phyloP scores from a whole-genome alignment of 2,329 filamentous ascomycete genomes.

The Sodiomyces alkalinus region DNA sequence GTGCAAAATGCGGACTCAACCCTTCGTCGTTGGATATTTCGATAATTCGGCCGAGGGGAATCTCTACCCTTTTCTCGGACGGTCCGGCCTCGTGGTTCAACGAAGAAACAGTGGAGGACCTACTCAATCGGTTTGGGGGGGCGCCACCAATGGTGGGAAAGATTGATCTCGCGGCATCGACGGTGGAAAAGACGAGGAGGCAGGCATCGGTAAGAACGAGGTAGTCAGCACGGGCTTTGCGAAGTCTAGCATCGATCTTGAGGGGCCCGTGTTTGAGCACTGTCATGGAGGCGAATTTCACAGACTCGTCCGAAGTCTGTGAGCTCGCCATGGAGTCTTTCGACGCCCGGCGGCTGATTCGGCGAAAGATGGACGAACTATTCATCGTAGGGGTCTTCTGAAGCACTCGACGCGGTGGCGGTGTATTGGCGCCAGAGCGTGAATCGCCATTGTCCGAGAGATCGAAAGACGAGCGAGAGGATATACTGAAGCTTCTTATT shows the following conservation, averaged over 20 bases:
- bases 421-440: constrained; percentile 1
- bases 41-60: constrained; percentile 35
- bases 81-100: constrained; percentile 14
- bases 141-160: constrained; percentile 26
- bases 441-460: constrained; percentile 4
- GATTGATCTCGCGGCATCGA: constrained; percentile 28
- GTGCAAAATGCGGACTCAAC: constrained; percentile 30
- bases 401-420: constrained; percentile 10
- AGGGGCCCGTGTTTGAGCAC: constrained; percentile 29
- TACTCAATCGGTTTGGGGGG: constrained; percentile 9
- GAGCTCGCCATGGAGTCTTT: constrained; percentile 18
- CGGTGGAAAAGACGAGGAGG: constrained; percentile 33
- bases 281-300: constrained; percentile 15
- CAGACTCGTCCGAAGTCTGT: constrained; percentile 6
- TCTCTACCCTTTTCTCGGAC: constrained; percentile 25
- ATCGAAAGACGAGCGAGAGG: constrained; percentile 7
- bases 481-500: constrained; percentile 8
- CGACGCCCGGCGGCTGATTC: constrained; percentile 24
- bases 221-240: constrained; percentile 34
- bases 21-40: constrained; percentile 37
- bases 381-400: constrained; percentile 18
- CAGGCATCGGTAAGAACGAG: constrained; percentile 35
- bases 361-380: constrained; percentile 22
- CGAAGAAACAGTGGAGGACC: constrained; percentile 11
- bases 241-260: constrained; percentile 31